Evolutionary conservation across 2,329 filamentous ascomycete species (phyloP).

Genomic region (Penicillium sclerotigenum): DNA sequence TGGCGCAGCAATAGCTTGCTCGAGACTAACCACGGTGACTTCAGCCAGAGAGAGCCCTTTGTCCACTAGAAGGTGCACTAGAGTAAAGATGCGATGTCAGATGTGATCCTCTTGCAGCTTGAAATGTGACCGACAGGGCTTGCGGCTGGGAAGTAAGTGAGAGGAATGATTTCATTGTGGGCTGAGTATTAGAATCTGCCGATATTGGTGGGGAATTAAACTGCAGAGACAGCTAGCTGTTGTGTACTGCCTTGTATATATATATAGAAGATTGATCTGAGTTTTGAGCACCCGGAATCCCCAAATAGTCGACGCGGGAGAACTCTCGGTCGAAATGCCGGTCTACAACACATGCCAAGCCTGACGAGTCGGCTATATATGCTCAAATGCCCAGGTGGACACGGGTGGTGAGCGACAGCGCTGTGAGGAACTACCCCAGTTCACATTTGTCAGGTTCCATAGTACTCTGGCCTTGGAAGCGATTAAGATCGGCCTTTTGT

Average conservation of each 20-base stretch:
- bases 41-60: slow-evolving; percentile 38
- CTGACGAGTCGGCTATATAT: slow-evolving; percentile 5
- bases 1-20: slow-evolving; percentile 55
- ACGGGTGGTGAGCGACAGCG: neutral
- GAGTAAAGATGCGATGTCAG: slow-evolving; percentile 6
- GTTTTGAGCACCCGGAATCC: neutral
- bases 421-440: neutral
- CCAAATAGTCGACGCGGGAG: neutral
- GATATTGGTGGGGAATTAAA: neutral
- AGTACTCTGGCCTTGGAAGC: too few relatives aligned
- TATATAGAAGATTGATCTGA: neutral
- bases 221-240: neutral
- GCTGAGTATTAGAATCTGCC: neutral
- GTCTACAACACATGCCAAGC: neutral
- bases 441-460: too few relatives aligned
- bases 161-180: slow-evolving; percentile 3
- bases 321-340: neutral
- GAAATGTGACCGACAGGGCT: neutral
- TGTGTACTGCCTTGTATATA: neutral
- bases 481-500: too few relatives aligned
- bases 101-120: neutral
- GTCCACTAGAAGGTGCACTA: neutral
- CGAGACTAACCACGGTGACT: slow-evolving; percentile 52
- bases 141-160: neutral
- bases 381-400: neutral